These are phyloP conservation scores for Aspergillus neoniger DNA, from an alignment of 2,329 filamentous ascomycete species.

Conservation along the genomic window DNA sequence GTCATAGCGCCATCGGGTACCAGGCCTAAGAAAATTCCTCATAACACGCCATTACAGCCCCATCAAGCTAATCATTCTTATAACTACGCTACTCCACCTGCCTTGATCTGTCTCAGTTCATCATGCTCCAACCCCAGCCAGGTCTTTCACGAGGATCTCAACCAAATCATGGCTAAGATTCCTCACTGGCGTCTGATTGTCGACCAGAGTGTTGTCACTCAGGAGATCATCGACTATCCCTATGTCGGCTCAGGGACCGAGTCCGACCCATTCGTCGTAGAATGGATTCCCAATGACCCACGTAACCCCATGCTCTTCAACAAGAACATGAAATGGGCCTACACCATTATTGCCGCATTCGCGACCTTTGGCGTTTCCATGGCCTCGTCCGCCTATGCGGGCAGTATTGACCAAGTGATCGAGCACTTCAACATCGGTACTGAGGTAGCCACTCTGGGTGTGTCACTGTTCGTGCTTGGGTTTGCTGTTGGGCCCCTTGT, in stretches of 20 bases:
- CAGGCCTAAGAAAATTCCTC: neutral
- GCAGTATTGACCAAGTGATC: constrained; percentile 48
- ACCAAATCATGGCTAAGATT: constrained; percentile 21
- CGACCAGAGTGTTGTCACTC: constrained; percentile 37
- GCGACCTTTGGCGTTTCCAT: constrained; percentile 47
- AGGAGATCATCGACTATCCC: constrained; percentile 34
- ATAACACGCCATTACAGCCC: neutral
- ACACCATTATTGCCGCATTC: constrained; percentile 42
- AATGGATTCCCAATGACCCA: constrained; percentile 47
- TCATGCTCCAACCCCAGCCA: neutral
- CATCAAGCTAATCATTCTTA: neutral
- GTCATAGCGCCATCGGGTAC: neutral
- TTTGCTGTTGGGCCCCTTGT: constrained; percentile 63
- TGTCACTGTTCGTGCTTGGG: constrained; percentile 66
- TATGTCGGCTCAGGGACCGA: constrained; percentile 45
- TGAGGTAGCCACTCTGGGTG: constrained; percentile 61
- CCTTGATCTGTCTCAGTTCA: neutral
- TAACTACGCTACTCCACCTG: neutral
- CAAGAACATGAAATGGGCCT: constrained; percentile 41
- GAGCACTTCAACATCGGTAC: constrained; percentile 54
- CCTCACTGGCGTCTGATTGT: constrained; percentile 39
- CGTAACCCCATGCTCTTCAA: constrained; percentile 44
- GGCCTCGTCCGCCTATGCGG: constrained; percentile 46
- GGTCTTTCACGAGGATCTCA: neutral
- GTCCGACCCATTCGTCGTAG: constrained; percentile 45